Base-by-base conservation (phyloP, 2,329 filamentous ascomycete genomes). In the Corniculantispora saksenae region DNA sequence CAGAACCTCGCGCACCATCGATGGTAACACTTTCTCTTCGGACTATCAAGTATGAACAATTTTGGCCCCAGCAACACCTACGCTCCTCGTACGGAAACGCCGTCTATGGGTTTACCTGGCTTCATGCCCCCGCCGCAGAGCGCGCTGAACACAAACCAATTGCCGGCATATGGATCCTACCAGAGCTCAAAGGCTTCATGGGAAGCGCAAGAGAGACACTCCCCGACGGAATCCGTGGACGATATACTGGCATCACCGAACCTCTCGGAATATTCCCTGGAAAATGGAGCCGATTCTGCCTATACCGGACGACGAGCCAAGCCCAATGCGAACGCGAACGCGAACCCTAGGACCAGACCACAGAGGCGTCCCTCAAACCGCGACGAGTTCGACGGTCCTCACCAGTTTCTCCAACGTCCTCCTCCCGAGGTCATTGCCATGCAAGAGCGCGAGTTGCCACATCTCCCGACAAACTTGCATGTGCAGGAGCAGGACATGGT, bases 371-470 rank as follows among this genome's bases (percentile, higher is more conserved):
- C 91, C 29, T 92, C 90, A 50, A 94, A 94, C 79, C 86, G 92
- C 67, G 92, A 96, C 81, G 92, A 95, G 78, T 96, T 96, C 78
- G 92, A 95, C 78, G 92, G 92, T 3, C 92, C 92, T 10, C 91
- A 93, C 71, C 92, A 96, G 76, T 89, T 93, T 70, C 82, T 96
- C 69, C 88, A 91, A 68, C 86, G 88, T 54, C 92, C 91, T 47
- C 83, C 89, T 25, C 84, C 89, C 63, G 87, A 89, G 68, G 88
- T 90, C 71, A 84, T 93, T 70, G 89, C 91, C 67, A 85, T 89
- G 76, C 90, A 93, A 79, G 91, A 94, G 75, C 86, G 90, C 69
- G 91, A 94, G 73, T 83, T 96, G 59, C 92, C 92, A 23, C 89
- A 91, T 76, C 86, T 95, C 38, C 92, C 92, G 55, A 93, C 91